Conservation (phyloP, 2,329 filamentous ascomycete genomes). For the Verruconis gallopava region DNA sequence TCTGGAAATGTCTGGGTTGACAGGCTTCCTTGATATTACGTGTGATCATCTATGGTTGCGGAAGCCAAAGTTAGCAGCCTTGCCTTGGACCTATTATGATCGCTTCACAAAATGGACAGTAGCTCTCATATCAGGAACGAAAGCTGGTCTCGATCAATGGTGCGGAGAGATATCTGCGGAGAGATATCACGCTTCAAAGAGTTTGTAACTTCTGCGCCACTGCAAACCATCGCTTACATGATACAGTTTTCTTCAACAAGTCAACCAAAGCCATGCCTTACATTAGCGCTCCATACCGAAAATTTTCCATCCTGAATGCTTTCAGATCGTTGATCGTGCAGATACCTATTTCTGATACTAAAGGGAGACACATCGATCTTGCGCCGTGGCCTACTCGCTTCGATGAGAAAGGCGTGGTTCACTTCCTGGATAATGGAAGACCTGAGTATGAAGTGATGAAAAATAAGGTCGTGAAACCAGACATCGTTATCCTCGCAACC, state of each 20-base stretch:
- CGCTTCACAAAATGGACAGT: conserved; percentile 32
- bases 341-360: conserved; percentile 27
- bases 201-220: neutral
- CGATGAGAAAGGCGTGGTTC: conserved; percentile 24
- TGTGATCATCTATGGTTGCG: too few species aligned
- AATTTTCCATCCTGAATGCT: conserved; percentile 21
- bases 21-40: too few species aligned
- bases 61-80: conserved; percentile 23
- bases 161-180: conserved; percentile 29
- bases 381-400: conserved; percentile 32
- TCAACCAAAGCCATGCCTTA: conserved; percentile 32
- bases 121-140: conserved; percentile 32
- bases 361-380: conserved; percentile 31
- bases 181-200: conserved; percentile 7
- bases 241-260: conserved; percentile 22
- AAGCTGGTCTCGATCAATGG: conserved; percentile 36
- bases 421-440: conserved; percentile 22
- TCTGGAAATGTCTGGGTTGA: too few species aligned
- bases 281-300: conserved; percentile 26
- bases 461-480: conserved; percentile 23
- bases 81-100: conserved; percentile 35
- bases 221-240: neutral
- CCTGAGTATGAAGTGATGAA: conserved; percentile 19
- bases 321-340: conserved; percentile 28
- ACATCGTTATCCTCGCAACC: conserved; percentile 35